phyloP scores from a whole-genome alignment of 805 yeast genomes.

The Pichia nanzhaoensis region DNA sequence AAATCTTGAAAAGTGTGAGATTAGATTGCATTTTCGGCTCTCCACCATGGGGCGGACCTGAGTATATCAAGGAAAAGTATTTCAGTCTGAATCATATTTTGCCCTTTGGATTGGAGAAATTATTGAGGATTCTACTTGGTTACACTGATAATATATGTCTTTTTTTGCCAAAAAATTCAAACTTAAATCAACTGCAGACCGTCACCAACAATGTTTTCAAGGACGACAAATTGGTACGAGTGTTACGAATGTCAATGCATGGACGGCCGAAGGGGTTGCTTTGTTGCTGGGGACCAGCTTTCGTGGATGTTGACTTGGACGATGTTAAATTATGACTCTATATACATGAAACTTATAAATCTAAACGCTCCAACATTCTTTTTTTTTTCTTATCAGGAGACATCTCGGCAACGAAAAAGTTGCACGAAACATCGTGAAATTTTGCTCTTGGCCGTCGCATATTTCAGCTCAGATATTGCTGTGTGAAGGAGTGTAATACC shows the following conservation, averaged over 20 bases:
- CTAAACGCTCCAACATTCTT: too few relatives aligned
- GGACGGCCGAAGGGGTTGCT: constrained; percentile 48
- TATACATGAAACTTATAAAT: neutral
- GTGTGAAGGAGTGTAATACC: too few relatives aligned
- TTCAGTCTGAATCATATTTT: constrained; percentile 40
- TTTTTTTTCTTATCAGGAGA: too few relatives aligned
- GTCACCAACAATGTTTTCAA: constrained; percentile 44
- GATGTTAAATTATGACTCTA: neutral
- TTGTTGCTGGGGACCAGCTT: constrained; percentile 53
- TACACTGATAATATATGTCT: constrained; percentile 45
- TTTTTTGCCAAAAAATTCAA: constrained; percentile 55
- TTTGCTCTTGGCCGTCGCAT: too few relatives aligned
- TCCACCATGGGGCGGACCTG: constrained; percentile 86
- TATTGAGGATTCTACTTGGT: constrained; percentile 36
- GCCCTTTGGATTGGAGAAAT: constrained; percentile 41
- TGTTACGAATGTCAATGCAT: constrained; percentile 11
- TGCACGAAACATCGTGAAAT: too few relatives aligned
- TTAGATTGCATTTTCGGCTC: constrained; percentile 58
- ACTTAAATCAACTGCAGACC: constrained; percentile 42
- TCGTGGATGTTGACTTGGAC: constrained; percentile 20
- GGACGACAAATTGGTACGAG: constrained; percentile 13
- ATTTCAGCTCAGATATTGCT: too few relatives aligned
- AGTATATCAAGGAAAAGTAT: constrained; percentile 35
- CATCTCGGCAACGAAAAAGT: too few relatives aligned
- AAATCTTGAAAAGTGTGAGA: constrained; percentile 13